These are phyloP conservation scores for Penicillium riverlandense DNA, from an alignment of 495 filamentous ascomycete genomes.

Conservation along the genomic window DNA sequence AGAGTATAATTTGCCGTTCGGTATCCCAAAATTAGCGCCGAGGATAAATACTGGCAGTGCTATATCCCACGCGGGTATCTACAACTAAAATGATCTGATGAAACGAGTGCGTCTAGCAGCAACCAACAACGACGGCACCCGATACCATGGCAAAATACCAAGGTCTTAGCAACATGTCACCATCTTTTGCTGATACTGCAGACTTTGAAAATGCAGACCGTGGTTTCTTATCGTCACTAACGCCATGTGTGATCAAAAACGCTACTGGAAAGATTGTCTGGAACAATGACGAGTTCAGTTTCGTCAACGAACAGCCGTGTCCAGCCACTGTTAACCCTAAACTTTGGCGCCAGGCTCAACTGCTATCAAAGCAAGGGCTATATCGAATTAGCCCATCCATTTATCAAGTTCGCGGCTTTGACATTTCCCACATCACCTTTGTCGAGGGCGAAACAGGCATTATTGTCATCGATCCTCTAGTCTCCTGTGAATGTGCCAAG, in stretches of 20 bases:
- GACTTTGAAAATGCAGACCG: background rate
- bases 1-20: too few species aligned
- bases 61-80: too few species aligned
- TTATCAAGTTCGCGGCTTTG: slow-evolving; percentile 13
- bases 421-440: slow-evolving; percentile 15
- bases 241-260: slow-evolving; percentile 5
- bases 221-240: slow-evolving; percentile 7
- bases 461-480: slow-evolving; percentile 16
- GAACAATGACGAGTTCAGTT: slow-evolving; percentile 9
- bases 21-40: too few species aligned
- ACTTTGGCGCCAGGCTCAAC: slow-evolving; percentile 13
- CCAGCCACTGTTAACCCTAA: slow-evolving; percentile 9
- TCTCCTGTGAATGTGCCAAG: slow-evolving; percentile 7
- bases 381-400: slow-evolving; percentile 10
- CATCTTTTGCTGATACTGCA: too few species aligned
- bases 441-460: slow-evolving; percentile 9
- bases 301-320: slow-evolving; percentile 2
- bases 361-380: slow-evolving; percentile 8
- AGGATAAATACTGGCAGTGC: too few species aligned
- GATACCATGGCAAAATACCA: too few species aligned
- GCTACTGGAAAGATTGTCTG: slow-evolving; percentile 4
- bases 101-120: too few species aligned
- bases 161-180: too few species aligned
- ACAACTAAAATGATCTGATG: too few species aligned
- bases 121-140: too few species aligned